Conservation (phyloP, 2,329 filamentous ascomycete genomes). For the Colletotrichum cordylinicola region DNA sequence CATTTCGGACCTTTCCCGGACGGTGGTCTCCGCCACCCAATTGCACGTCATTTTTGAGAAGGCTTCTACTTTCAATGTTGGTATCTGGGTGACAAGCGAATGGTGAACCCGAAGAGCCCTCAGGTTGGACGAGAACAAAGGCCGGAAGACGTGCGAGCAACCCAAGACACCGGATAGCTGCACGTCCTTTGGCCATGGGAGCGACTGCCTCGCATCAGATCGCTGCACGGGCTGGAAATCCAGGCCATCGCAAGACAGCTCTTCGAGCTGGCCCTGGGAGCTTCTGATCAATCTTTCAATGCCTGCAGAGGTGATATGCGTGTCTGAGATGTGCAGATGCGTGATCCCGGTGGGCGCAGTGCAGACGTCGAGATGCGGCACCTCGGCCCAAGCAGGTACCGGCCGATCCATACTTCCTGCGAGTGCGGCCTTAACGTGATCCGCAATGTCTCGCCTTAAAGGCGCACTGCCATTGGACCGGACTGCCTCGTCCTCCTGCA, state of each 20-base stretch:
- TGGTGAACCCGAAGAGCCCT: conserved; percentile 62
- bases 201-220: background rate
- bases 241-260: conserved; percentile 54
- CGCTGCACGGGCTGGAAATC: conserved; percentile 27
- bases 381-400: conserved; percentile 3
- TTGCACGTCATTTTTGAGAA: conserved; percentile 40
- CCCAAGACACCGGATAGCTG: conserved; percentile 50
- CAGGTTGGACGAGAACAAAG: conserved; percentile 59
- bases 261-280: conserved; percentile 53
- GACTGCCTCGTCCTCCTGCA: conserved; percentile 29
- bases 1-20: conserved; percentile 48
- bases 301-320: conserved; percentile 49
- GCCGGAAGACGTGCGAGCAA: conserved; percentile 53
- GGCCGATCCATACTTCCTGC: conserved; percentile 7
- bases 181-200: conserved; percentile 33
- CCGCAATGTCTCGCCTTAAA: conserved; percentile 36
- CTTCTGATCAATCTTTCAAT: conserved; percentile 48
- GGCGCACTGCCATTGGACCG: conserved; percentile 34
- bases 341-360: conserved; percentile 46
- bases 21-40: conserved; percentile 49
- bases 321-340: conserved; percentile 60
- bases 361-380: conserved; percentile 29
- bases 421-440: conserved; percentile 31
- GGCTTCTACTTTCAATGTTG: conserved; percentile 45
- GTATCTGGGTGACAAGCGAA: conserved; percentile 62